Percentiles rank a stretch among this genome's conserved stretches.
phyloP scores from a whole-genome alignment of 805 yeast genomes.

The Candida palmyrensis region DNA sequence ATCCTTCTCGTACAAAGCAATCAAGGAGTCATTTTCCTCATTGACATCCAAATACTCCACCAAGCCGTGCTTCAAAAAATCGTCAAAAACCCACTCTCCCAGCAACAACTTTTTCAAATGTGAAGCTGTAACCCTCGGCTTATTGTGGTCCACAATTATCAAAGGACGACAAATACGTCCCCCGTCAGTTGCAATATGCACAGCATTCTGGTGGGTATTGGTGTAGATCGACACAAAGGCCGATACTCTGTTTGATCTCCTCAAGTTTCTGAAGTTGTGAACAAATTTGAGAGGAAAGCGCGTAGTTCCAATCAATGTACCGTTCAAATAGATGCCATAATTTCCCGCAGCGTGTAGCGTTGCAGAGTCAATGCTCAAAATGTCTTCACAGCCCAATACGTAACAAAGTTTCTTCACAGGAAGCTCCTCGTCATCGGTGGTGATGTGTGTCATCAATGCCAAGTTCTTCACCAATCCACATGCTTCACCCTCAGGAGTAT shows the following conservation, averaged over 20 bases:
- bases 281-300: conserved; percentile 85
- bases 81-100: conserved; percentile 86
- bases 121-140: conserved; percentile 62
- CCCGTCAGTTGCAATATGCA: conserved; percentile 98
- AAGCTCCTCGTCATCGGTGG: conserved; percentile 94
- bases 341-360: conserved; percentile 72
- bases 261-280: conserved; percentile 64
- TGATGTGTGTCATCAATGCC: conserved; percentile 97
- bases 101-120: conserved; percentile 59
- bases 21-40: conserved; percentile 91
- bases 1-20: conserved; percentile 77
- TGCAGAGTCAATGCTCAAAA: conserved; percentile 74
- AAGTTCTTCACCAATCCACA: conserved; percentile 97
- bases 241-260: conserved; percentile 82
- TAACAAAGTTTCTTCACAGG: conserved; percentile 78
- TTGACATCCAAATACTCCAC: conserved; percentile 96
- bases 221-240: conserved; percentile 89
- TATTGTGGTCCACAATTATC: conserved; percentile 70
- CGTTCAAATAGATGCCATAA: conserved; percentile 84
- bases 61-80: conserved; percentile 75
- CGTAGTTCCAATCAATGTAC: conserved; percentile 90
- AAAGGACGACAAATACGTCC: conserved; percentile 97
- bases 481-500: conserved; percentile 99
- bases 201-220: conserved; percentile 85
- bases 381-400: conserved; percentile 85